Evolutionary conservation across 2,329 filamentous ascomycete species (phyloP).

Genomic region (Rhexocercosporidium sp.): DNA sequence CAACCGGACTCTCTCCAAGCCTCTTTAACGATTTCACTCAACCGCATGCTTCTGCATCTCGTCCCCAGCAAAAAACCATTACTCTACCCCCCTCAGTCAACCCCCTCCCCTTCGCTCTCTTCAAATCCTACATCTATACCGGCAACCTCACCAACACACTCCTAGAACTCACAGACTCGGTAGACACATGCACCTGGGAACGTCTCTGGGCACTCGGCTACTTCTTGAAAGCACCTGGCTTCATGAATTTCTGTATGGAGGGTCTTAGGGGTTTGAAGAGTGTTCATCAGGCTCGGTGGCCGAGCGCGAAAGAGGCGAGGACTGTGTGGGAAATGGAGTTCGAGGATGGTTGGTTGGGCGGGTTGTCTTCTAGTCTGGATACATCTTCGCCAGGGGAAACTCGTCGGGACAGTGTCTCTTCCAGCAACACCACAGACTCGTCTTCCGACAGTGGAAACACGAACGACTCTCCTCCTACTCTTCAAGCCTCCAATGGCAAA

Average conservation of each 20-base stretch:
- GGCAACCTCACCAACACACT: background rate
- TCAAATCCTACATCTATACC: conserved; percentile 1
- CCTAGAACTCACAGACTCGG: background rate
- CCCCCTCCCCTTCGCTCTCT: background rate
- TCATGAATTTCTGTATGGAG: conserved; percentile 8
- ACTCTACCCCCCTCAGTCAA: background rate
- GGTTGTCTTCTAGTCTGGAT: background rate
- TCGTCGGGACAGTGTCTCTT: background rate
- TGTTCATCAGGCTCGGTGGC: background rate
- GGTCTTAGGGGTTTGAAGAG: background rate
- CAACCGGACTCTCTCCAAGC: background rate
- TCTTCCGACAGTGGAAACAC: background rate
- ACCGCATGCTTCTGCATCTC: no score
- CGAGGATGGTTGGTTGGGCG: background rate
- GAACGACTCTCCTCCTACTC: background rate
- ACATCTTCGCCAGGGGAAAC: background rate
- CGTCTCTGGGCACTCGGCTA: background rate
- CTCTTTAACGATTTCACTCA: no score
- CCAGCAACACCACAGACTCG: background rate
- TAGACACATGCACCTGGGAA: background rate
- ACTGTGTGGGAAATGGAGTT: background rate
- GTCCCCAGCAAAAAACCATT: background rate
- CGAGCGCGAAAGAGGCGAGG: background rate
- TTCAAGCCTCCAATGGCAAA: background rate
- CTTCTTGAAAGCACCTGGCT: background rate